Evolutionary conservation across 495 filamentous ascomycete species (phyloP).

Genomic region (Tuber melanosporum): DNA sequence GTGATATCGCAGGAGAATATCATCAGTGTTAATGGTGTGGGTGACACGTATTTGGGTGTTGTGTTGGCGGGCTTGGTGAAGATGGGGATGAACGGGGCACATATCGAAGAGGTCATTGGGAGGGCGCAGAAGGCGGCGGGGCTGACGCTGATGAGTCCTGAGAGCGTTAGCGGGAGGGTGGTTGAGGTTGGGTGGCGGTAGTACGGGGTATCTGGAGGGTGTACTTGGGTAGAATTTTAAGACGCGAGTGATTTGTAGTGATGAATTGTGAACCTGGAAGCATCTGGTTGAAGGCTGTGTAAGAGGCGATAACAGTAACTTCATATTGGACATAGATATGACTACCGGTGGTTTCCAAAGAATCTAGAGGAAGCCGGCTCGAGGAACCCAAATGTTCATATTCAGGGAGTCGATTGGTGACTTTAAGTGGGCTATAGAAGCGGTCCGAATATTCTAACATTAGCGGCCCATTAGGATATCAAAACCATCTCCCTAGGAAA

Average conservation of each 20-base stretch:
- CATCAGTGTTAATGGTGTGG: constrained; percentile 87
- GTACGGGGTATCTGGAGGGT: neutral
- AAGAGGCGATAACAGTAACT: neutral
- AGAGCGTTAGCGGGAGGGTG: constrained; percentile 58
- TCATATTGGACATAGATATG: neutral
- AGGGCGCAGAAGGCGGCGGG: constrained; percentile 70
- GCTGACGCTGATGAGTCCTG: constrained; percentile 62
- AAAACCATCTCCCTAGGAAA: neutral
- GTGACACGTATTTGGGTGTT: constrained; percentile 85
- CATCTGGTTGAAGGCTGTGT: neutral
- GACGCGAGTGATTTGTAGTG: neutral
- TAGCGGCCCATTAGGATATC: neutral
- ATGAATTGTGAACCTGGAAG: neutral
- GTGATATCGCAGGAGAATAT: constrained; percentile 55
- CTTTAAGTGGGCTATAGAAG: neutral
- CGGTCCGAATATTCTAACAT: neutral
- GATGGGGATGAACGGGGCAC: constrained; percentile 44
- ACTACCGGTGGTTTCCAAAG: neutral
- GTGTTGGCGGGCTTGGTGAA: constrained; percentile 55
- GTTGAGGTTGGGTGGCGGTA: constrained; percentile 24
- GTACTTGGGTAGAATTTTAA: neutral
- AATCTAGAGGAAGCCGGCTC: neutral
- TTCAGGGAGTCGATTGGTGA: neutral
- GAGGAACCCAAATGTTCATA: neutral
- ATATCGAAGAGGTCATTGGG: constrained; percentile 50